A percentile compares a stretch with the other conserved stretches of the same genome.
phyloP scores from a whole-genome alignment of 768 basidiomycete species.

The Rhizopogon vinicolor region DNA sequence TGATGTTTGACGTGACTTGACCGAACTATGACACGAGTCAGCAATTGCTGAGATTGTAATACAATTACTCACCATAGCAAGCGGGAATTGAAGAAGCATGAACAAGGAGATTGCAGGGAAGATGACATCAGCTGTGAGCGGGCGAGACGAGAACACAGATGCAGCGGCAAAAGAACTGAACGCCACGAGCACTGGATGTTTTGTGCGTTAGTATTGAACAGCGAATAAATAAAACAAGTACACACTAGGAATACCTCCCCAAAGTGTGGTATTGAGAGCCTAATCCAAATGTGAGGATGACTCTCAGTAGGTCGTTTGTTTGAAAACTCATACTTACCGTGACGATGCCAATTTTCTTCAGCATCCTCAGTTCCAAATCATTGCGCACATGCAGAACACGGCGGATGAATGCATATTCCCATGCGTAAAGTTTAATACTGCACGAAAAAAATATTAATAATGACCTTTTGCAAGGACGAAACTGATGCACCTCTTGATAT shows the following conservation, averaged over 20 bases:
- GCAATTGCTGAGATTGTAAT: neutral
- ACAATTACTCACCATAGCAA: conserved; percentile 60
- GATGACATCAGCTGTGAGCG: conserved; percentile 86
- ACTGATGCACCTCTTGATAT: conserved; percentile 68
- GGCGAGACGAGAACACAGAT: conserved; percentile 52
- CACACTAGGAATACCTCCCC: conserved; percentile 61
- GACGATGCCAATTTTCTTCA: conserved; percentile 76
- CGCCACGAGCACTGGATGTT: conserved; percentile 55
- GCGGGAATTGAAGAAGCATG: conserved; percentile 81
- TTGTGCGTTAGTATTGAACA: neutral
- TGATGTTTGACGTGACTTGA: conserved; percentile 72
- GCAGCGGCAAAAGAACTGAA: conserved; percentile 81
- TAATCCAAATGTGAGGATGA: conserved; percentile 14
- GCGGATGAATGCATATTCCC: conserved; percentile 88
- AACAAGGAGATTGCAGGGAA: conserved; percentile 95
- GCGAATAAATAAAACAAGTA: neutral
- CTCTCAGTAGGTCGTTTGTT: neutral
- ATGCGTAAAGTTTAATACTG: conserved; percentile 89
- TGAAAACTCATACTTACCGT: conserved; percentile 38
- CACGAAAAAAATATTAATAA: neutral
- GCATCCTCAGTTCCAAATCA: conserved; percentile 74
- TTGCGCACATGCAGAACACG: conserved; percentile 79
- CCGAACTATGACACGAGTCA: conserved; percentile 41
- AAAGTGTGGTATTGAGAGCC: conserved; percentile 58
- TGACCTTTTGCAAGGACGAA: neutral